Conservation (phyloP, 176 grass and related monocot species). For the Pontederia paniculata region DNA sequence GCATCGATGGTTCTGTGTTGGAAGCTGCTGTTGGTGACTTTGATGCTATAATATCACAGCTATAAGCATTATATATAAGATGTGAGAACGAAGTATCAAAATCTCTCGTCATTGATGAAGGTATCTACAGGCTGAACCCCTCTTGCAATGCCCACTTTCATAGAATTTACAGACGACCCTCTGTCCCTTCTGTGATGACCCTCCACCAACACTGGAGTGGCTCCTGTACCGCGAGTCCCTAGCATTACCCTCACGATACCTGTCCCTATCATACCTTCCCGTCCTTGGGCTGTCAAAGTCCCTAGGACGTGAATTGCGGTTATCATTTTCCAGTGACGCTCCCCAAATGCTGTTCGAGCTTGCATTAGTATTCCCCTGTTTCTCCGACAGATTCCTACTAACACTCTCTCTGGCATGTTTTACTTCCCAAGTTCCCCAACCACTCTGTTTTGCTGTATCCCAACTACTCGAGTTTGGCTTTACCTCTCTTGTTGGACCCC, state of each 20-base stretch:
- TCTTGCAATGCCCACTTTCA: constrained; percentile 71
- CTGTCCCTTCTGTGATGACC: constrained; percentile 39
- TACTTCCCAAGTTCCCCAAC: constrained; percentile 7
- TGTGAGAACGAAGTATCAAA: too few species aligned
- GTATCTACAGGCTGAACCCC: constrained; percentile 62
- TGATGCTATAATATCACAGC: too few species aligned
- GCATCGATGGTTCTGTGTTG: too few species aligned
- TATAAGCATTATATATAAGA: too few species aligned
- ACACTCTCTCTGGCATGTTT: constrained; percentile 3
- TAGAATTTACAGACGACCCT: constrained; percentile 66
- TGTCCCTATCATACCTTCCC: constrained; percentile 28
- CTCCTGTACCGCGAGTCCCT: constrained; percentile 26
- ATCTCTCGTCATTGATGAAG: constrained; percentile 38
- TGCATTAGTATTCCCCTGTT: not conserved
- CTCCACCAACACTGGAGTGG: constrained; percentile 32
- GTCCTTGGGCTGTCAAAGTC: constrained; percentile 25
- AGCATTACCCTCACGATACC: not conserved
- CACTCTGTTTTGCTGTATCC: not conserved
- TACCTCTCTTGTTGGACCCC: too few species aligned
- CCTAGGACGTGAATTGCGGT: constrained; percentile 36
- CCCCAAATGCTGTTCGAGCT: not conserved
- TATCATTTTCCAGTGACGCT: constrained; percentile 9
- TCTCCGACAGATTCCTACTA: too few species aligned
- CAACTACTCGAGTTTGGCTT: too few species aligned
- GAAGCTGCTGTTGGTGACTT: too few species aligned